Conservation (phyloP, 345 rosid species). For the Linum tenue region DNA sequence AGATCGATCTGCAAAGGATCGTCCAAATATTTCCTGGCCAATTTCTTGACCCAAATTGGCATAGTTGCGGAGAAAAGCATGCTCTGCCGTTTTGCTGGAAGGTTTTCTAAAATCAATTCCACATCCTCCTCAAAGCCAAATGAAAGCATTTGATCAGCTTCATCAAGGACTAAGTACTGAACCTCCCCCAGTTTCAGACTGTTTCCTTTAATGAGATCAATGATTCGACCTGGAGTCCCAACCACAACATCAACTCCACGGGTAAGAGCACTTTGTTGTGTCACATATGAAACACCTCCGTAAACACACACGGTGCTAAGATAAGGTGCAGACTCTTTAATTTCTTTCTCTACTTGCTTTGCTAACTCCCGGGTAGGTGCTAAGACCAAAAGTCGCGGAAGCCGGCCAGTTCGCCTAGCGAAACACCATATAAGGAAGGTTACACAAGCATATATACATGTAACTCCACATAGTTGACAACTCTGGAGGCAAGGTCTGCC, state of each 20-base stretch:
- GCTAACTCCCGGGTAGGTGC: constrained; percentile 94
- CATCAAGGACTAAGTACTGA: constrained; percentile 87
- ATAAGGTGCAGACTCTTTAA: constrained; percentile 82
- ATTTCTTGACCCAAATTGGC: constrained; percentile 94
- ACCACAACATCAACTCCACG: constrained; percentile 97
- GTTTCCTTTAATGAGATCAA: constrained; percentile 66
- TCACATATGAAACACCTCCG: constrained; percentile 85
- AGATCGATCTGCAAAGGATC: constrained; percentile 84
- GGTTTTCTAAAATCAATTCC: constrained; percentile 74
- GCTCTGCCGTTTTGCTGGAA: constrained; percentile 79
- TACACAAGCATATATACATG: background rate
- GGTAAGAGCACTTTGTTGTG: constrained; percentile 71
- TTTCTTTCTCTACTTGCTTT: constrained; percentile 92
- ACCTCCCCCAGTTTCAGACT: constrained; percentile 83
- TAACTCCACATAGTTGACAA: constrained; percentile 5
- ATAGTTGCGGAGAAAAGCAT: constrained; percentile 99
- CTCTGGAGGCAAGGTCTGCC: background rate
- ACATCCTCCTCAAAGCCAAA: constrained; percentile 97
- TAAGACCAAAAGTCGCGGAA: constrained; percentile 68
- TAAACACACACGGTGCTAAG: constrained; percentile 81
- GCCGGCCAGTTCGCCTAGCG: constrained; percentile 51
- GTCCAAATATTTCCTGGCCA: constrained; percentile 80
- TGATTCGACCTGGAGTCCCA: constrained; percentile 94
- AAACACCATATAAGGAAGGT: too few species aligned
- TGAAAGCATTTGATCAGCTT: constrained; percentile 99